These are phyloP conservation scores for Tricholoma flavovirens DNA, from an alignment of 768 basidiomycete genomes.

Conservation along the genomic window DNA sequence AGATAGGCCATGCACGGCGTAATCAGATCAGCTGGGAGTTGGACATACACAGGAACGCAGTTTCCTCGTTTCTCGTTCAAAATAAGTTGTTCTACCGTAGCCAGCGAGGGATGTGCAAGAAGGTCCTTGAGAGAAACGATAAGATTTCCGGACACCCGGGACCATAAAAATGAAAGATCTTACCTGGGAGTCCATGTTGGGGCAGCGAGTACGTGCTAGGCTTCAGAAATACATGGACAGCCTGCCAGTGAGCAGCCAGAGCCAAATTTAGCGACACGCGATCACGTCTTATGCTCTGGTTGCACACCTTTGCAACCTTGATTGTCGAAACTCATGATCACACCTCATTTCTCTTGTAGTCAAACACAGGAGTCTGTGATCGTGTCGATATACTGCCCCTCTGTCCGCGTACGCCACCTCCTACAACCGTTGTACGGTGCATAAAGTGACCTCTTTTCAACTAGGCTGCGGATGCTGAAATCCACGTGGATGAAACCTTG, in stretches of 20 bases:
- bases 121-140: constrained; percentile 43
- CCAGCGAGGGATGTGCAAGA: constrained; percentile 63
- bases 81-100: constrained; percentile 72
- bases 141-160: not conserved
- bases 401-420: constrained; percentile 50
- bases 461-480: constrained; percentile 80
- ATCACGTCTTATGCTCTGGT: not conserved
- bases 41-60: constrained; percentile 87
- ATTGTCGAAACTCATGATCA: constrained; percentile 49
- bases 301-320: not conserved
- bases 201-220: not conserved
- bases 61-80: constrained; percentile 82
- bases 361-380: constrained; percentile 54
- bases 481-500: constrained; percentile 64
- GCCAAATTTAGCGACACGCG: not conserved
- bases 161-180: constrained; percentile 7
- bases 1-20: constrained; percentile 98
- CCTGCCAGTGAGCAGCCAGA: no score
- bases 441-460: constrained; percentile 18
- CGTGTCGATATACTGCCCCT: constrained; percentile 63
- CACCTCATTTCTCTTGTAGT: constrained; percentile 66
- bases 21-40: constrained; percentile 91
- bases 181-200: constrained; percentile 47
- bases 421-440: not conserved
- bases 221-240: not conserved